Base-by-base conservation (phyloP, 495 filamentous ascomycete species). In the Xylaria curta region DNA sequence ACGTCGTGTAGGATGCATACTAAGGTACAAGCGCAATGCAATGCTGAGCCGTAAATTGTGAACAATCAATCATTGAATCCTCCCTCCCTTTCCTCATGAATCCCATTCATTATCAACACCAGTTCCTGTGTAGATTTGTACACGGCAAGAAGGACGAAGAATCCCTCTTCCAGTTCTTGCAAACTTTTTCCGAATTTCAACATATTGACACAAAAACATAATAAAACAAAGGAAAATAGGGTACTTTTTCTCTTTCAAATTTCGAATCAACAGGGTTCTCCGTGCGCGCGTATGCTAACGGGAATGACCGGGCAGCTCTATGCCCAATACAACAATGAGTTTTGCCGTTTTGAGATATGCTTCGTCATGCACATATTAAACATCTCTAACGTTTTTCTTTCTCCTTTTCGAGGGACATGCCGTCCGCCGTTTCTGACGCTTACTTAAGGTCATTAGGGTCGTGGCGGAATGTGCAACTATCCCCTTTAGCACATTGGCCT, bases 391-490 rank as follows among this genome's bases (percentile, higher is more conserved):
- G n/a, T n/a, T 15, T 10, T 5, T 38, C 6, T 9, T 15, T 10
- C 1, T 10, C 1, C 3, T 54, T 13, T 26, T 28, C 51, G 51
- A 54, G 51, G 12, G 28, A 13, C 12, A 28, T 54, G 21, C 3
- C 12, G 8, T 15, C 24, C 15, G 3, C 24, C 15, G 13, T 56
- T 31, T 31, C 17, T 31, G 13, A 31, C 53, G 26, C 26, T 46
- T 42, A 71, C 40, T 75, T 71, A 1, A 79, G 71, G 59, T 79
- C 77, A 15, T 75, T 79, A 0, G 72, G 75, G 24, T 90, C 87
- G 72, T 97, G 94, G 56, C 92, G 85, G 81, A 89, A 97, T 1
- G 93, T 96, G 79, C 94, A 97, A 44, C 91, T 90, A 21, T 92
- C 91, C 4, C 94, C 94, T 80, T 97, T 96, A 21, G 86, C 85